phyloP scores from a whole-genome alignment of 805 yeast genomes.

The Saccharomyces kudriavzevii region DNA sequence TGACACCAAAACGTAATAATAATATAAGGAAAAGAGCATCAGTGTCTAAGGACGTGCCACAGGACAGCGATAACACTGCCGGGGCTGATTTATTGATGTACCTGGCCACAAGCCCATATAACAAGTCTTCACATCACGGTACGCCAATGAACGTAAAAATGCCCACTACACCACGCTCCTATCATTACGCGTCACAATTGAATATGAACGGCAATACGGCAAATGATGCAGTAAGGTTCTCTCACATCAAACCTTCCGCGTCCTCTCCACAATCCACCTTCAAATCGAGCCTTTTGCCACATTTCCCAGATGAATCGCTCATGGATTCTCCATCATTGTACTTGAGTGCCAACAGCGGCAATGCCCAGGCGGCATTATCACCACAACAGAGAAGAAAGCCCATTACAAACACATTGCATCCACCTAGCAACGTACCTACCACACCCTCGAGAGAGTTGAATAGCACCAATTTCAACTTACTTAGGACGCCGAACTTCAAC shows the following conservation, averaged over 20 bases:
- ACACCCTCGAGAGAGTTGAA: conserved; percentile 26
- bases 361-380: conserved; percentile 6
- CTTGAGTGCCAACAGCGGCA: conserved; percentile 1
- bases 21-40: conserved; percentile 2
- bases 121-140: conserved; percentile 1
- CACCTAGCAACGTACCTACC: conserved; percentile 14
- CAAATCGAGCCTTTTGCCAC: conserved; percentile 17
- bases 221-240: conserved; percentile 21
- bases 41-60: not conserved
- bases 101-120: conserved; percentile 31
- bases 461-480: conserved; percentile 5
- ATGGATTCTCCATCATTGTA: conserved; percentile 25
- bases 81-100: conserved; percentile 33
- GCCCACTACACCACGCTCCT: conserved; percentile 25
- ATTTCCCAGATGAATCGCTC: conserved; percentile 13
- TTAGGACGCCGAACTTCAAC: conserved; percentile 29
- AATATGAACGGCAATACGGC: conserved; percentile 2
- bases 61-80: conserved; percentile 17
- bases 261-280: conserved; percentile 28
- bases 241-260: conserved; percentile 24
- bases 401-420: not conserved
- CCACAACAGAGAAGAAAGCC: conserved; percentile 14
- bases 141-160: conserved; percentile 4
- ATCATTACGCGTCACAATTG: conserved; percentile 3
- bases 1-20: conserved; percentile 9